Conservation (phyloP, 305 asterid genomes). For the Ajuga reptans region DNA sequence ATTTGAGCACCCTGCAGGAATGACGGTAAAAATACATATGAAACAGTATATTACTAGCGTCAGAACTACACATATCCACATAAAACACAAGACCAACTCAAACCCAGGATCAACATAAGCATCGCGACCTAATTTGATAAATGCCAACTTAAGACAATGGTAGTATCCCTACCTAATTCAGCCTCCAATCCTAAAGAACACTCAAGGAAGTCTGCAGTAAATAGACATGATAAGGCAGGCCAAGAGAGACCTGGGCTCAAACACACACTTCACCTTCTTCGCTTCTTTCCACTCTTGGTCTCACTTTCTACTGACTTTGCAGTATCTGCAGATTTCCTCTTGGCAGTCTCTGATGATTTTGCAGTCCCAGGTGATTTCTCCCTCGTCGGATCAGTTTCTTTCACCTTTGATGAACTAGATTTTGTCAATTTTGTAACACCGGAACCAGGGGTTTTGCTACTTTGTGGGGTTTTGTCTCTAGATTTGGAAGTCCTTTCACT, state of each 20-base stretch:
- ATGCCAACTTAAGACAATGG: neutral
- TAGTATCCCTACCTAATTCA: conserved; percentile 18
- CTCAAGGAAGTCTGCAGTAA: conserved; percentile 12
- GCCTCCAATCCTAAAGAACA: conserved; percentile 26
- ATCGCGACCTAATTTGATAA: conserved; percentile 17
- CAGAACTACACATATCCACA: conserved; percentile 19
- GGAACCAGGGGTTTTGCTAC: conserved; percentile 33
- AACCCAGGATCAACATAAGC: conserved; percentile 23
- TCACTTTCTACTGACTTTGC: conserved; percentile 45
- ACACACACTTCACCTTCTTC: conserved; percentile 33
- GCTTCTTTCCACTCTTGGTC: conserved; percentile 51
- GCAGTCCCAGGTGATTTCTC: conserved; percentile 31
- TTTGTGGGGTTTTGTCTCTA: conserved; percentile 41
- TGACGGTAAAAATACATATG: neutral
- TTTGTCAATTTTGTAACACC: conserved; percentile 35
- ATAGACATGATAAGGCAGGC: conserved; percentile 14
- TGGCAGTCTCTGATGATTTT: conserved; percentile 36
- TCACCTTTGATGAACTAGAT: conserved; percentile 48
- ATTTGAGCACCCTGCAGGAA: no score
- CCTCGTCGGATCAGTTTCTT: conserved; percentile 40
- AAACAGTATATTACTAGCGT: neutral
- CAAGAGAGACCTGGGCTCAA: neutral
- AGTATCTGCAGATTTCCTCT: conserved; percentile 38
- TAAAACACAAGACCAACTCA: conserved; percentile 8
- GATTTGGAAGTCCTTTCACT: conserved; percentile 38